These are phyloP conservation scores for Melampsora larici-populina DNA, from an alignment of 1,284 basidiomycete species.

Conservation along the genomic window DNA sequence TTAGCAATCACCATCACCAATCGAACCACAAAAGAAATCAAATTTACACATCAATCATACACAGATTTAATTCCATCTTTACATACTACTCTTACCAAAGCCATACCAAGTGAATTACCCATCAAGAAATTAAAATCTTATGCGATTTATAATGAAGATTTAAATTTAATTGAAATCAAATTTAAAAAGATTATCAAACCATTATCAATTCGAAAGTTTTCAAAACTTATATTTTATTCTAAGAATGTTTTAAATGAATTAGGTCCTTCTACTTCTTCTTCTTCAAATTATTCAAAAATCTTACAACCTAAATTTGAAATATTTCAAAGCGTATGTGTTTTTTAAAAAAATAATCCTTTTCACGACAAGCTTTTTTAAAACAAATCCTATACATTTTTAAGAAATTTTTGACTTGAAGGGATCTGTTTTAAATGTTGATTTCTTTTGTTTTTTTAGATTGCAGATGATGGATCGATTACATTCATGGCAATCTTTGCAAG, in stretches of 20 bases:
- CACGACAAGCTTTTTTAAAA: background rate
- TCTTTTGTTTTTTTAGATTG: constrained; percentile 4
- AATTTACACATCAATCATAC: constrained; percentile 13
- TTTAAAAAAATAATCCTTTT: too few species aligned
- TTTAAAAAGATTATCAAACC: background rate
- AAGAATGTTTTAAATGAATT: background rate
- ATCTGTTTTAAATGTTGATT: background rate
- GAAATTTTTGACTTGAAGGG: background rate
- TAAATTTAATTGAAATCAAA: background rate
- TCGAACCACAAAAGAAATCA: constrained; percentile 20
- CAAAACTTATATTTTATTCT: background rate
- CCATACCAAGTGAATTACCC: constrained; percentile 24
- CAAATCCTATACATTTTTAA: background rate
- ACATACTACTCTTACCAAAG: constrained; percentile 39
- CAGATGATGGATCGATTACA: constrained; percentile 32
- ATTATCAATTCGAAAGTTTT: background rate
- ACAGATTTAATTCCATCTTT: constrained; percentile 17
- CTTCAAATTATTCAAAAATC: background rate
- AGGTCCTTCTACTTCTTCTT: background rate
- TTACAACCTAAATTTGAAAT: constrained; percentile 21
- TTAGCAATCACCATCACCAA: constrained; percentile 36
- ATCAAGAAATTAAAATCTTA: background rate
- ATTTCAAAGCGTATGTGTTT: constrained; percentile 32
- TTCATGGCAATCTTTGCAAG: constrained; percentile 28
- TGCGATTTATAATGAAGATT: constrained; percentile 5